phyloP scores from a whole-genome alignment of 345 rosid genomes.

The Crucihimalaya himalaica region DNA sequence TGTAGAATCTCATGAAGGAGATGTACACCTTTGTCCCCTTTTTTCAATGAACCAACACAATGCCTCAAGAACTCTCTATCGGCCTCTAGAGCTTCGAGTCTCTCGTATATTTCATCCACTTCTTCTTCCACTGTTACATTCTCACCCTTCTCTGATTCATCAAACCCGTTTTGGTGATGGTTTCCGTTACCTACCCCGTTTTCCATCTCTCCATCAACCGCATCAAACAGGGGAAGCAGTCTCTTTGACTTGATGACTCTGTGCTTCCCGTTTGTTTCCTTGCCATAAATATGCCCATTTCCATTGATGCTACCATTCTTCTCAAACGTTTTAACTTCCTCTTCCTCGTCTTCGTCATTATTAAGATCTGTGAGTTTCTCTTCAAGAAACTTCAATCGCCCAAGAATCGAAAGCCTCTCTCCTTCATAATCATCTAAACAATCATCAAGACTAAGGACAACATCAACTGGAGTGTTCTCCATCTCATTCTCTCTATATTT shows the following conservation, averaged over 20 bases:
- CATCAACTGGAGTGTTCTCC: conserved; percentile 70
- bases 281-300: conserved; percentile 55
- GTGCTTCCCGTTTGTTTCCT: conserved; percentile 61
- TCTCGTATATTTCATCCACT: conserved; percentile 80
- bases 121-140: conserved; percentile 59
- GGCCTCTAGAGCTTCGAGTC: conserved; percentile 87
- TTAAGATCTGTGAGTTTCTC: conserved; percentile 65
- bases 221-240: conserved; percentile 88
- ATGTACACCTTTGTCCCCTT: conserved; percentile 87
- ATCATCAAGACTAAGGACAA: conserved; percentile 72
- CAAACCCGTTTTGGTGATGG: conserved; percentile 38
- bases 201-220: conserved; percentile 56
- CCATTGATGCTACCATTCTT: conserved; percentile 35
- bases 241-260: conserved; percentile 67
- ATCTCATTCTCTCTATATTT: conserved; percentile 32
- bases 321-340: conserved; percentile 50
- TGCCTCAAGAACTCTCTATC: conserved; percentile 91
- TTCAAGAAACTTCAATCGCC: conserved; percentile 86
- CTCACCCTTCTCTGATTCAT: conserved; percentile 37
- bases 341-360: conserved; percentile 60
- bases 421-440: conserved; percentile 76
- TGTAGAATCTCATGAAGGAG: conserved; percentile 82
- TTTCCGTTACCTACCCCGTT: conserved; percentile 35
- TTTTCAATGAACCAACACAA: conserved; percentile 77
- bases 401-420: conserved; percentile 82